Percentiles rank a stretch among this genome's conserved stretches.
phyloP scores from a whole-genome alignment of 1,284 basidiomycete species.

The Sparassis latifolia region DNA sequence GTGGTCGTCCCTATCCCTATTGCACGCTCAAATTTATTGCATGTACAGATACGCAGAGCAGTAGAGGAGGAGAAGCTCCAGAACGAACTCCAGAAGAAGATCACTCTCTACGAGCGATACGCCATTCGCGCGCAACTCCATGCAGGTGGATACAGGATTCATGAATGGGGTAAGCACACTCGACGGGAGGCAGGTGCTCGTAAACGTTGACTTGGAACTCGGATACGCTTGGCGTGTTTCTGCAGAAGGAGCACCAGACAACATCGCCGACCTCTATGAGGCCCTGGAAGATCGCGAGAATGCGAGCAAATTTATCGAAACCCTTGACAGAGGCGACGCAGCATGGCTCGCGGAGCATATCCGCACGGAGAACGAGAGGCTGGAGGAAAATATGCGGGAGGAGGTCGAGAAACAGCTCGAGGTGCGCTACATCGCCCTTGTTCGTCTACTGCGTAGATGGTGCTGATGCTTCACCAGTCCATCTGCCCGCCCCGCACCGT shows the following conservation, averaged over 20 bases:
- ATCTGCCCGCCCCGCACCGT: slow-evolving; percentile 76
- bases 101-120: slow-evolving; percentile 40
- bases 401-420: slow-evolving; percentile 67
- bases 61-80: slow-evolving; percentile 47
- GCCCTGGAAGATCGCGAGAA: neutral
- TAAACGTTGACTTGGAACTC: neutral
- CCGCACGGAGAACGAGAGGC: slow-evolving; percentile 40
- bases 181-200: no score
- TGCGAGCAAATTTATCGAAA: no score
- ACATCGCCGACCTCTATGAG: neutral
- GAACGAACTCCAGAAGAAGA: slow-evolving; percentile 46
- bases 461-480: slow-evolving; percentile 32
- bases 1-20: neutral
- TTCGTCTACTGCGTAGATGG: neutral
- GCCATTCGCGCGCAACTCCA: slow-evolving; percentile 52
- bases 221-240: neutral
- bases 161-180: slow-evolving; percentile 26
- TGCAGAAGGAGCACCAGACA: no score
- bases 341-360: slow-evolving; percentile 63
- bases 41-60: slow-evolving; percentile 43
- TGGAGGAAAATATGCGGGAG: slow-evolving; percentile 42
- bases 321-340: slow-evolving; percentile 33
- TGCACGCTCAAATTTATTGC: slow-evolving; percentile 2
- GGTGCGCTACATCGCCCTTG: slow-evolving; percentile 35
- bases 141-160: slow-evolving; percentile 34